Percentiles rank a stretch among this genome's conserved stretches.
Evolutionary conservation across 352 stramenopile genomes (phyloP).

Genomic region (Elongisporangium prolatum): DNA sequence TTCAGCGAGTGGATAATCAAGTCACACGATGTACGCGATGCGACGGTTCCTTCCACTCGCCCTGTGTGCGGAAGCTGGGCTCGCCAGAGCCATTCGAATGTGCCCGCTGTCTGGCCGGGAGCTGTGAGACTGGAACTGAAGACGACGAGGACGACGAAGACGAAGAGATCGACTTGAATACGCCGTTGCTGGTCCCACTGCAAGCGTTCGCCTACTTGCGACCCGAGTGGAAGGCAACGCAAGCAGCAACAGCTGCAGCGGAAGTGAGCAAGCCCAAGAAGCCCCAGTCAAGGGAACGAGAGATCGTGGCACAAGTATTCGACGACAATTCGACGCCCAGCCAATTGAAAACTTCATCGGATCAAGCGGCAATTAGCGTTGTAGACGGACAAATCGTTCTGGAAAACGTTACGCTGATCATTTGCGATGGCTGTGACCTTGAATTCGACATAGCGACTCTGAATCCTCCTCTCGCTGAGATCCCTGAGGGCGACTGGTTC

Average conservation of each 20-base stretch:
- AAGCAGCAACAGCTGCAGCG: slow-evolving; percentile 1
- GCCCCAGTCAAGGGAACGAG: slow-evolving; percentile 6
- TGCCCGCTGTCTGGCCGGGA: slow-evolving; percentile 10
- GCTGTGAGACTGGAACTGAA: too few relatives aligned
- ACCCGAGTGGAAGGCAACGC: background rate
- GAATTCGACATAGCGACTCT: slow-evolving; percentile 23
- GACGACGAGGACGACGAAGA: background rate
- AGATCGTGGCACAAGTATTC: background rate
- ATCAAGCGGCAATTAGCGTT: background rate
- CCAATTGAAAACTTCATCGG: background rate
- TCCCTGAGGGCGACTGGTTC: slow-evolving; percentile 41
- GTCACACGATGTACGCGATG: slow-evolving; percentile 27
- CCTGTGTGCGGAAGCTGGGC: slow-evolving; percentile 20
- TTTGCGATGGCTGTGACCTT: slow-evolving; percentile 31
- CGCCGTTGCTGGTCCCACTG: slow-evolving; percentile 32
- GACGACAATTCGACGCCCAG: background rate
- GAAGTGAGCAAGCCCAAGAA: slow-evolving; percentile 1
- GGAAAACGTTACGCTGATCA: slow-evolving; percentile 17
- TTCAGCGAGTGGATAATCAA: background rate
- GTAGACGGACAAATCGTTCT: background rate
- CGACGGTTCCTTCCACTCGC: slow-evolving; percentile 37
- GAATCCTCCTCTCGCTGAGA: slow-evolving; percentile 13
- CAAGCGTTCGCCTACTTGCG: slow-evolving; percentile 19
- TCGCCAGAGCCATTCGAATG: slow-evolving; percentile 14
- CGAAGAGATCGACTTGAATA: background rate